phyloP scores from a whole-genome alignment of 306 rosid genomes.

The Lathyrus oleraceus region DNA sequence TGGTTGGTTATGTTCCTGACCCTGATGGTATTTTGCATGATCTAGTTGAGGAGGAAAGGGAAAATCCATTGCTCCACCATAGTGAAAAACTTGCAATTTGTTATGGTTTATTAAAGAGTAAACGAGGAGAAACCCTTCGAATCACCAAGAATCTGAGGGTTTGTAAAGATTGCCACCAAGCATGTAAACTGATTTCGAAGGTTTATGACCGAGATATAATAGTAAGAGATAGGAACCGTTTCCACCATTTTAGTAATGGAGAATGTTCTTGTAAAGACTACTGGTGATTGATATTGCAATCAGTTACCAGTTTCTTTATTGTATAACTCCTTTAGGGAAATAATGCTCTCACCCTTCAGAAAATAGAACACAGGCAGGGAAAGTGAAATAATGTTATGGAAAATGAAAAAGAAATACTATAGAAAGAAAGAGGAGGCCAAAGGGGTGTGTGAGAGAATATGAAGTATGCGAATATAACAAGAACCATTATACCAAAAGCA shows the following conservation, averaged over 20 bases:
- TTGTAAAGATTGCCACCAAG: not conserved
- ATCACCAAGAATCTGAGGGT: not conserved
- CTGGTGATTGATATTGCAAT: not conserved
- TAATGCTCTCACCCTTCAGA: no score
- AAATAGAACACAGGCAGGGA: no score
- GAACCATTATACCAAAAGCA: no score
- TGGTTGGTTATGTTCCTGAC: constrained; percentile 9
- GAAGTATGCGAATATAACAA: no score
- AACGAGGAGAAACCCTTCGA: not conserved
- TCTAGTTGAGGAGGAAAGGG: not conserved
- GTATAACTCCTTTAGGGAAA: no score
- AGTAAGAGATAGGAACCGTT: not conserved
- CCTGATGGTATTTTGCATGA: not conserved
- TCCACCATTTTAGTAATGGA: not conserved
- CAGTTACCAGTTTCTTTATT: no score
- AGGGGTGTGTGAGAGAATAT: no score
- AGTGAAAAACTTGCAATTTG: not conserved
- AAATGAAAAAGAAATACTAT: no score
- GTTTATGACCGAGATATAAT: not conserved
- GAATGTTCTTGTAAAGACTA: constrained; percentile 8
- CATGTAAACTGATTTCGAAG: not conserved
- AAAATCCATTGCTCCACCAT: not conserved
- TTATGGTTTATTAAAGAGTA: constrained; percentile 1
- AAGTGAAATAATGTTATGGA: no score
- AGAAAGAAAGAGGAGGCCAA: no score